phyloP scores from a whole-genome alignment of 768 basidiomycete genomes.

The Boletus tylopilopsis region DNA sequence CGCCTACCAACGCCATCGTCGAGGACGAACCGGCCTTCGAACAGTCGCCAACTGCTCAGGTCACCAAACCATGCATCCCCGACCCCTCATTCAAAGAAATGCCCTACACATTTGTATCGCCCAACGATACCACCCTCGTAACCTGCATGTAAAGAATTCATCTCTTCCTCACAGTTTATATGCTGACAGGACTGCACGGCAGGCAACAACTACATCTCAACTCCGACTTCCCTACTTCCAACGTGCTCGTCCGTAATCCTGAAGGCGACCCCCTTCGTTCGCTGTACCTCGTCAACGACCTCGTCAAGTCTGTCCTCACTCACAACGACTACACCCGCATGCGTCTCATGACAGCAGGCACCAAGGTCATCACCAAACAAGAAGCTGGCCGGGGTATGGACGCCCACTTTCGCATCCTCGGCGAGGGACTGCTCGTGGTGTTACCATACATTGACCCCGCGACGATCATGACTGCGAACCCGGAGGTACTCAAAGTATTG shows the following conservation, averaged over 20 bases:
- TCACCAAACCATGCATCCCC: conserved; percentile 14
- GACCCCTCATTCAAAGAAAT: conserved; percentile 74
- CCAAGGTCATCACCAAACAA: conserved; percentile 89
- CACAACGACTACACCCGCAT: conserved; percentile 83
- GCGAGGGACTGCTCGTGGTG: conserved; percentile 81
- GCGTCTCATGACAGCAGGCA: conserved; percentile 88
- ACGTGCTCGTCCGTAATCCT: conserved; percentile 86
- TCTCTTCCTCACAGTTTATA: not conserved
- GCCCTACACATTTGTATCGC: conserved; percentile 79
- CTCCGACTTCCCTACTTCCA: conserved; percentile 65
- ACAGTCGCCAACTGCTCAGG: not conserved
- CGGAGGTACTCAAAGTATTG: conserved; percentile 58
- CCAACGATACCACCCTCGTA: conserved; percentile 64
- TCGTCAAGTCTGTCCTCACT: conserved; percentile 75
- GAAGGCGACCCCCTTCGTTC: conserved; percentile 68
- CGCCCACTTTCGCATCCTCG: conserved; percentile 69
- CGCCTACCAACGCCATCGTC: not conserved
- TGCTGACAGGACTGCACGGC: not conserved
- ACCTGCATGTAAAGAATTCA: conserved; percentile 66
- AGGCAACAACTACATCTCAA: conserved; percentile 73
- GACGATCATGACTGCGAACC: conserved; percentile 56
- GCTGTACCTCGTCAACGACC: conserved; percentile 83
- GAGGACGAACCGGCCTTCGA: conserved; percentile 3
- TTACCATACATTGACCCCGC: conserved; percentile 73
- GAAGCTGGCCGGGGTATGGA: conserved; percentile 63